Evolutionary conservation across 192 early-diverging fungal species (phyloP).

Genomic region (Backusella macrospora): DNA sequence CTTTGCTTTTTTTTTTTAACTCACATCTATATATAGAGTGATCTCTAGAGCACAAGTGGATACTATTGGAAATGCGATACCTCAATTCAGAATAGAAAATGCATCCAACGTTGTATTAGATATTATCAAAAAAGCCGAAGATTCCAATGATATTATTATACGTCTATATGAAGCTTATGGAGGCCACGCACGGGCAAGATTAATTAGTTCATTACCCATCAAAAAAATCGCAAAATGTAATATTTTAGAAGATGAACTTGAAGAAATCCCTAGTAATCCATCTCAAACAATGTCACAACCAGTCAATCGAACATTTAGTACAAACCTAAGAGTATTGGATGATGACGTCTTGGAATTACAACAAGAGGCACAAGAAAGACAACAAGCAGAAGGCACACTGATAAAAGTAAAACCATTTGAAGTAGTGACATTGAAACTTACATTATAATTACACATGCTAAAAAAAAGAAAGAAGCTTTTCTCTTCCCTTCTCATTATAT

Average conservation of each 20-base stretch:
- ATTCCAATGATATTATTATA: slow-evolving; percentile 70
- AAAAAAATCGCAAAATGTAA: slow-evolving; percentile 65
- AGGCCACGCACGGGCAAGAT: slow-evolving; percentile 64
- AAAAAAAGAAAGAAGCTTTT: background rate
- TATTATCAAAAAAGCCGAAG: slow-evolving; percentile 89
- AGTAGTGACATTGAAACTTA: slow-evolving; percentile 62
- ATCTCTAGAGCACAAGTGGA: slow-evolving; percentile 18
- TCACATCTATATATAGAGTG: too few species aligned
- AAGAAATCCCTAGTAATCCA: slow-evolving; percentile 35
- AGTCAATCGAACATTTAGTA: slow-evolving; percentile 24
- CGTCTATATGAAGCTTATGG: slow-evolving; percentile 93
- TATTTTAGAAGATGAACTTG: slow-evolving; percentile 74
- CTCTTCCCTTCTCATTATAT: too few species aligned
- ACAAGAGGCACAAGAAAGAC: slow-evolving; percentile 25
- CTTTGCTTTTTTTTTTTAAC: too few species aligned
- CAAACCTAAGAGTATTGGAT: slow-evolving; percentile 30
- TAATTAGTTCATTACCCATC: slow-evolving; percentile 53
- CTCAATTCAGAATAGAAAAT: slow-evolving; percentile 48
- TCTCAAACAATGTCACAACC: slow-evolving; percentile 15
- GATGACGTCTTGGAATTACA: slow-evolving; percentile 32
- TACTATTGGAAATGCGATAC: background rate
- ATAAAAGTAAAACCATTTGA: slow-evolving; percentile 67
- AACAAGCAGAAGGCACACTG: slow-evolving; percentile 40
- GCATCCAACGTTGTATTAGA: slow-evolving; percentile 86
- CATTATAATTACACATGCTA: background rate